phyloP scores from a whole-genome alignment of 345 rosid species.

The Moricandia arvensis region DNA sequence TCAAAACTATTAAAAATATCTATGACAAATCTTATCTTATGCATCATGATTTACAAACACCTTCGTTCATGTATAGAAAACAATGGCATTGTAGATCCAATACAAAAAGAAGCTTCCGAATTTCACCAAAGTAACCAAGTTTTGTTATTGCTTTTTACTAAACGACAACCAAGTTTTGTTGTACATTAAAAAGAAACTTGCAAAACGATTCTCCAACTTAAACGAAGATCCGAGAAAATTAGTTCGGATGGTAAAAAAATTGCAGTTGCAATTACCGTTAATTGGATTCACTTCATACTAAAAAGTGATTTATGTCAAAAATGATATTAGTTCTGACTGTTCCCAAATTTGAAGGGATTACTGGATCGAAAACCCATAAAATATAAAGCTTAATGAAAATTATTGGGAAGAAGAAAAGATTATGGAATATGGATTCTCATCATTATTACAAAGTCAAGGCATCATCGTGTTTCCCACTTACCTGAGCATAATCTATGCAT shows the following conservation, averaged over 20 bases:
- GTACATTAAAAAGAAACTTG: not conserved
- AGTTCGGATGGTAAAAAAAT: too few relatives aligned
- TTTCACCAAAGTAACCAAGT: not conserved
- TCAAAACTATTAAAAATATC: not conserved
- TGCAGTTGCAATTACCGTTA: too few relatives aligned
- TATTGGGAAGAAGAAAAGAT: not conserved
- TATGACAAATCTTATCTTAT: not conserved
- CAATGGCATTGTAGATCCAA: not conserved
- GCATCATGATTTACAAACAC: not conserved
- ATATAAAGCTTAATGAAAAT: not conserved
- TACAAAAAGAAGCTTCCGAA: not conserved
- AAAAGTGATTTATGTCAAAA: too few relatives aligned
- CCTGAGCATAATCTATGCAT: slow-evolving; percentile 6
- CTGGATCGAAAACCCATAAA: too few relatives aligned
- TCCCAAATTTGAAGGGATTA: too few relatives aligned
- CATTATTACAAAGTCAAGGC: slow-evolving; percentile 13
- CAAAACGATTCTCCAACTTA: slow-evolving; percentile 10
- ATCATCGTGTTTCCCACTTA: slow-evolving; percentile 41
- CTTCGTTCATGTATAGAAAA: not conserved
- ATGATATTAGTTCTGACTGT: too few relatives aligned
- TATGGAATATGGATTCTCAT: slow-evolving; percentile 8
- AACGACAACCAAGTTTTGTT: not conserved
- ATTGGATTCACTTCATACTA: too few relatives aligned
- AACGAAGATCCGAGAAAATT: too few relatives aligned
- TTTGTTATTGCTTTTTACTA: not conserved